These are phyloP conservation scores for Parietaria judaica DNA, from an alignment of 306 rosid genomes.

Conservation along the genomic window DNA sequence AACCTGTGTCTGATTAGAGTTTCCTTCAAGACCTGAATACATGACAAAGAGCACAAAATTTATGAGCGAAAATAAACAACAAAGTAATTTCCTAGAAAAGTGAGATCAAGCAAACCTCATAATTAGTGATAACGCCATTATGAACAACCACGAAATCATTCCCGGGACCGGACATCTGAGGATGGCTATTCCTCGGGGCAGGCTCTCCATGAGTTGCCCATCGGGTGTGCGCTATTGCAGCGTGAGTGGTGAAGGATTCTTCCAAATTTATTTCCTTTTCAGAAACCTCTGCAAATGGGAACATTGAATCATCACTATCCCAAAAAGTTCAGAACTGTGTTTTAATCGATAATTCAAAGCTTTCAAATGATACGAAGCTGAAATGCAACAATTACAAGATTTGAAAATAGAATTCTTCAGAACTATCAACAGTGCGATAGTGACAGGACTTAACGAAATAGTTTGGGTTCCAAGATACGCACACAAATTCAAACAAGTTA, in stretches of 20 bases:
- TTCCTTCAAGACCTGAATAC: slow-evolving; percentile 80
- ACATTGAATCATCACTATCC: neutral
- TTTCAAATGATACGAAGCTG: too few relatives aligned
- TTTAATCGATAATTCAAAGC: too few relatives aligned
- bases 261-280: slow-evolving; percentile 58
- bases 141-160: slow-evolving; percentile 92
- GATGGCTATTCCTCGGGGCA: slow-evolving; percentile 87
- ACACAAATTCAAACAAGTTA: too few relatives aligned
- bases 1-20: slow-evolving; percentile 75
- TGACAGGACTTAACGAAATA: neutral
- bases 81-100: slow-evolving; percentile 1
- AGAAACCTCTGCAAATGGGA: slow-evolving; percentile 49
- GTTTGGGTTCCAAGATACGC: too few relatives aligned
- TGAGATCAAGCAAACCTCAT: slow-evolving; percentile 46
- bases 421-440: neutral
- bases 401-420: too few relatives aligned
- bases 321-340: neutral
- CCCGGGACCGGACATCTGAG: slow-evolving; percentile 68
- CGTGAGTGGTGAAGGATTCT: slow-evolving; percentile 52
- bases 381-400: too few relatives aligned
- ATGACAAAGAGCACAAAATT: slow-evolving; percentile 7
- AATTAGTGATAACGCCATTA: slow-evolving; percentile 84
- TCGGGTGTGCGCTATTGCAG: slow-evolving; percentile 94
- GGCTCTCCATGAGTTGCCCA: slow-evolving; percentile 99
- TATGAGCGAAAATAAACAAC: slow-evolving; percentile 6